Base-by-base conservation (phyloP, 192 early-diverging fungal species). In the Coemansia erecta region DNA sequence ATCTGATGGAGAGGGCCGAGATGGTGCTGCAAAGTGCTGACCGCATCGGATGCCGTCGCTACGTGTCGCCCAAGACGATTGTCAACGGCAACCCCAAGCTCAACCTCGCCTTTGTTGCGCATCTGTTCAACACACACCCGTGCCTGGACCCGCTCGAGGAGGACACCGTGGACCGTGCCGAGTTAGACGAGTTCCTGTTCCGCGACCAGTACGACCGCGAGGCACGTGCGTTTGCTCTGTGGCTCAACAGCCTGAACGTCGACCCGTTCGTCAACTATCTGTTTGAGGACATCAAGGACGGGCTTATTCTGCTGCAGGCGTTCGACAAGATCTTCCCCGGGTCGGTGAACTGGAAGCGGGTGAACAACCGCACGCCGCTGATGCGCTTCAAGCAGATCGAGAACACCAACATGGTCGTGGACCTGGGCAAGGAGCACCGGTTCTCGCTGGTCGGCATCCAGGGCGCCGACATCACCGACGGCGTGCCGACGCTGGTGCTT, bases 91-190 rank as follows among this genome's bases (percentile, higher is more conserved):
- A 99, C 82, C 84, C 90, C 21, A 98, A 94, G 81, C 87, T 99
- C 52, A 99, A 99, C 81, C 86, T 99, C 79, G 97, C 97, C n/a
- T 98, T 98, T 73, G 94, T 97, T 46, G 97, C 97, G 35, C 86
- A 96, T 68, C 75, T 99, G 59, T 99, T 99, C 85, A 99, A 99
- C 85, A 97, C 87, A 39, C 89, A 95, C 74, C 97, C 97, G 51
- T 92, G 95, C 54, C 80, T 99, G 31, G 94, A 85, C 58, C 91
- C 93, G 61, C 85, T 99, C 55, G 84, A 86, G 43, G 92, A 97
- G 66, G 87, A 86, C 53, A 53, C 61, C 19, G 78, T 74, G 58
- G 97, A 99, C 59, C 88, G 87, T 58, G 94, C 94, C 45, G 89
- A 94, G 64, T 82, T 99, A 52, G 95, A 98, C 52, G 78, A 81